Base-by-base conservation (phyloP, 1,284 basidiomycete species). In the Ustilago trichophora region DNA sequence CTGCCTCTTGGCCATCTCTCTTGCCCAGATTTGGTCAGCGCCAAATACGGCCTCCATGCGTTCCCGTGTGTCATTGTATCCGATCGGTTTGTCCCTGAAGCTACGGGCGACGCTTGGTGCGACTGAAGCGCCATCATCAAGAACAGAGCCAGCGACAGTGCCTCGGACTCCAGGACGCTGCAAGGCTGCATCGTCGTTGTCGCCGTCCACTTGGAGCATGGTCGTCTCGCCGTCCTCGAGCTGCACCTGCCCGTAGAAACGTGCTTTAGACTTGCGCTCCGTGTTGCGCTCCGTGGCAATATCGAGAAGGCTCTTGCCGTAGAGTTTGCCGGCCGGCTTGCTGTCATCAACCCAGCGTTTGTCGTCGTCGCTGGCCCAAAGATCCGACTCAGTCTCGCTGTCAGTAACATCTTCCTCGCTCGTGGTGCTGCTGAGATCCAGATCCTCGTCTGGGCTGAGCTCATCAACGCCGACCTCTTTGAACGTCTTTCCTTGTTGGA, bases 41-140 rank as follows among this genome's bases (percentile, higher is more conserved):
- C 78, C 78, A 47, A 80, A 80, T 6, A 74, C 63, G 9, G 75
- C 73, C 37, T 68, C 59, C 78, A 80, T 80, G 11, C 78, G 64
- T 46, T 77, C 76, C 4, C 72, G 52, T 12, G 78, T 80, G 48
- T 80, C 78, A 26, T 80, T 78, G 52, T 55, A 66, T 13, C 75
- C 75, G 21, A 76, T 15, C 7, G 75, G 74, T 40, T 75, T 72
- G 32, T 77, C 74, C 11, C 63, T 36, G 63, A 77, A 76, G 32
- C 62, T 51, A n/a, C 46, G 52, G 3, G 69, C 73, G 11, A 59
- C 38, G 36, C 72, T 74, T 11, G 69, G 67, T 4, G 73, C 69
- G 3, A 72, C 33, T 0, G 69, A 72, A 9, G 65, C 69, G 6
- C 38, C 56, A 34, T 74, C 70, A 13, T 70, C 65, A 13, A 33